Conservation (phyloP, 116 monocot species). For the Trichopus zeylanicus region DNA sequence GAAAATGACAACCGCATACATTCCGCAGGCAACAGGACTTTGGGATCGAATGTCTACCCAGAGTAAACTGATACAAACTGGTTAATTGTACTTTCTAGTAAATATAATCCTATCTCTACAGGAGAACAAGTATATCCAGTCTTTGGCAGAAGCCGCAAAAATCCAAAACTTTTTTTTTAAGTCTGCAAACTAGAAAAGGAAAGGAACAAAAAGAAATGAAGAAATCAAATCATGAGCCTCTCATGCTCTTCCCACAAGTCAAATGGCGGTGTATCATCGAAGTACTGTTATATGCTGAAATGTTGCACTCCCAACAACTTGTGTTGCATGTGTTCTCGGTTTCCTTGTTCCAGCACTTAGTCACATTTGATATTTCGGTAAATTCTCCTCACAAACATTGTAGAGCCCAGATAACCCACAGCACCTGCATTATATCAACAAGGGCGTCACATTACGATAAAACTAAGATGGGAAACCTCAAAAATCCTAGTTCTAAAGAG, state of each 20-base stretch:
- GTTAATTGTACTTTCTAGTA: slow-evolving; percentile 4
- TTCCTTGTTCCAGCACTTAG: no score
- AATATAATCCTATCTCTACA: background rate
- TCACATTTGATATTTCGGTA: slow-evolving; percentile 97
- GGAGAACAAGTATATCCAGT: background rate
- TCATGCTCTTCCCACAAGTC: background rate
- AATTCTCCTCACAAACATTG: slow-evolving; percentile 86
- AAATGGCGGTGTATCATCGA: background rate
- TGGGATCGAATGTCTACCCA: background rate
- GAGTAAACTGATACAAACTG: background rate
- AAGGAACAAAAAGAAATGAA: background rate
- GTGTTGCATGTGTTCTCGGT: background rate
- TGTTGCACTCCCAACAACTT: background rate
- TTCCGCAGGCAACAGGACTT: background rate
- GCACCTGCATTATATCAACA: slow-evolving; percentile 45
- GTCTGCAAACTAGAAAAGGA: background rate
- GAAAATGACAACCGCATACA: background rate
- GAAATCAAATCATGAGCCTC: background rate
- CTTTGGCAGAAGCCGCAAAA: background rate
- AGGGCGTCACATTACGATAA: no score
- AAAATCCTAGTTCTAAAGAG: no score
- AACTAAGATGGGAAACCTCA: background rate
- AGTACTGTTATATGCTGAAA: background rate
- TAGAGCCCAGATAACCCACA: slow-evolving; percentile 87
- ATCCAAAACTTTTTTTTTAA: background rate